Conservation (phyloP, 2,329 filamentous ascomycete genomes). For the Dactylella cylindrospora region DNA sequence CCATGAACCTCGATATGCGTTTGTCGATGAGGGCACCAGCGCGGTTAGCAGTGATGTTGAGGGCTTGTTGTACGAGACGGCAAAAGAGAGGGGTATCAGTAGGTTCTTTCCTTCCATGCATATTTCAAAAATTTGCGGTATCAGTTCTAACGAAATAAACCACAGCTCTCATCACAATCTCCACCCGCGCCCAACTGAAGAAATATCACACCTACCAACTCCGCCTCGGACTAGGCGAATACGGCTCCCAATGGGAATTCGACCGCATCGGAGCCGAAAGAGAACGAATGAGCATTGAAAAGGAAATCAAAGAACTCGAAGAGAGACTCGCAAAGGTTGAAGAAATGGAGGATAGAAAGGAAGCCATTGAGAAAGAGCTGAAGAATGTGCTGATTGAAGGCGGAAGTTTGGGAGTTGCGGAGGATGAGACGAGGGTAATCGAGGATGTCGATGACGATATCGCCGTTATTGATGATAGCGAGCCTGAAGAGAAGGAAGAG, state of each 20-base stretch:
- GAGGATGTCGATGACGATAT: slow-evolving; percentile 16
- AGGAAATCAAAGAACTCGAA: slow-evolving; percentile 80
- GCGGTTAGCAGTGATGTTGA: slow-evolving; percentile 94
- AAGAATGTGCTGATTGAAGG: slow-evolving; percentile 63
- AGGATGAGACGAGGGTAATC: slow-evolving; percentile 5
- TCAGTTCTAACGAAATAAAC: not conserved
- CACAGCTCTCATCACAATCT: slow-evolving; percentile 85
- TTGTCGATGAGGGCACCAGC: slow-evolving; percentile 93
- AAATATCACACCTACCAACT: slow-evolving; percentile 94
- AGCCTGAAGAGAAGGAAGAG: slow-evolving; percentile 7
- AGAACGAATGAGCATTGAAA: slow-evolving; percentile 91
- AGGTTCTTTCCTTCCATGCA: slow-evolving; percentile 54
- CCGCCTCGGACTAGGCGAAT: slow-evolving; percentile 75
- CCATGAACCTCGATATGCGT: slow-evolving; percentile 90
- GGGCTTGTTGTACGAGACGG: slow-evolving; percentile 85
- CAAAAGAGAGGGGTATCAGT: slow-evolving; percentile 92
- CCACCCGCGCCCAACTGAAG: slow-evolving; percentile 88
- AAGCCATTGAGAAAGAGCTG: slow-evolving; percentile 82
- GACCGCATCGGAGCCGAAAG: slow-evolving; percentile 89
- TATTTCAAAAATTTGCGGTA: slow-evolving; percentile 16
- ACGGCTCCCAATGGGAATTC: slow-evolving; percentile 86
- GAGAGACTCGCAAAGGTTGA: slow-evolving; percentile 80
- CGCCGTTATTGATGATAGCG: slow-evolving; percentile 4
- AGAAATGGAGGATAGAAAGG: slow-evolving; percentile 73
- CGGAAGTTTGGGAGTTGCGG: slow-evolving; percentile 37